phyloP scores from a whole-genome alignment of 2,329 filamentous ascomycete genomes.

The Fusarium brevicatenulatum region DNA sequence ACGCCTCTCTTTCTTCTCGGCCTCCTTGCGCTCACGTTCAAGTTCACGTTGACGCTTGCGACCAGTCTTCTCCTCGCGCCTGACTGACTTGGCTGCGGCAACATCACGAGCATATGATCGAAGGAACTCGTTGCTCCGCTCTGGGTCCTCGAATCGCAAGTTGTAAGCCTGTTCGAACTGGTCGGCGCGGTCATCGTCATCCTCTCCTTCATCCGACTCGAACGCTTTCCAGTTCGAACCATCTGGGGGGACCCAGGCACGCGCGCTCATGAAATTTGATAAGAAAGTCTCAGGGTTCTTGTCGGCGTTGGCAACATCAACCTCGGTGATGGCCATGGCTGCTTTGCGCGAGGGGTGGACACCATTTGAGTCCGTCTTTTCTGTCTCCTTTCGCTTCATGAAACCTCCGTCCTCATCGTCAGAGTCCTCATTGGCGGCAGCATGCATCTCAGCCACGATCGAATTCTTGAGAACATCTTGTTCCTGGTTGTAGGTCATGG shows the following conservation, averaged over 20 bases:
- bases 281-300: slow-evolving; percentile 91
- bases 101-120: slow-evolving; percentile 90
- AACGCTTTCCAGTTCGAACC: slow-evolving; percentile 79
- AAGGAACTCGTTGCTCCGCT: slow-evolving; percentile 86
- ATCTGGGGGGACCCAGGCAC: slow-evolving; percentile 84
- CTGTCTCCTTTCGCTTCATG: slow-evolving; percentile 75
- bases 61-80: slow-evolving; percentile 81
- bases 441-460: slow-evolving; percentile 84
- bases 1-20: slow-evolving; percentile 77
- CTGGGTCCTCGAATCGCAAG: slow-evolving; percentile 92
- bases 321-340: slow-evolving; percentile 61
- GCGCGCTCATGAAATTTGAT: slow-evolving; percentile 93
- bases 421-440: slow-evolving; percentile 63
- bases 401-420: slow-evolving; percentile 71
- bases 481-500: slow-evolving; percentile 85
- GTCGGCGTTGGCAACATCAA: slow-evolving; percentile 80
- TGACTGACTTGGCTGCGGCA: slow-evolving; percentile 82
- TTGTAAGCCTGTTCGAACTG: slow-evolving; percentile 95
- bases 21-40: slow-evolving; percentile 81
- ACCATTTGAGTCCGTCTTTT: slow-evolving; percentile 53
- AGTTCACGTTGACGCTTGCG: slow-evolving; percentile 82
- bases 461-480: slow-evolving; percentile 84
- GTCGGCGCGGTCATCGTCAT: slow-evolving; percentile 75
- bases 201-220: slow-evolving; percentile 93
- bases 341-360: slow-evolving; percentile 66